Conservation (phyloP, 371 early-diverging fungal genomes). For the Zopfochytrium polystomum region DNA sequence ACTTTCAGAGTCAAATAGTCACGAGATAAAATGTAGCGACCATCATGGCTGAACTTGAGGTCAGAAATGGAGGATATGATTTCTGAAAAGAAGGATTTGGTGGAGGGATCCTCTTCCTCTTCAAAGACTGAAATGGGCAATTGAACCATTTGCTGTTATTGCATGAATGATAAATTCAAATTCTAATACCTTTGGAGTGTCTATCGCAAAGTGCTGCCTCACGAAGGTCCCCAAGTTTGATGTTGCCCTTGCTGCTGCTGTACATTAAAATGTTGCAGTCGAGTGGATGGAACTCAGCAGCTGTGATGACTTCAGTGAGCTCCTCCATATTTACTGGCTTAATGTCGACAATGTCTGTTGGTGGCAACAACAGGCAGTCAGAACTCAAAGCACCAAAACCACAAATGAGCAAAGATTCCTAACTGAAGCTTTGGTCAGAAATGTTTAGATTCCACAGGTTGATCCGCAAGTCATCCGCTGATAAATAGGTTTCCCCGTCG, state of each 20-base stretch:
- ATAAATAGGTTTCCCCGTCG: slow-evolving; percentile 94
- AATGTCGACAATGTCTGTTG: slow-evolving; percentile 96
- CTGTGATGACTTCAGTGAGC: slow-evolving; percentile 97
- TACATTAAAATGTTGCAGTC: slow-evolving; percentile 97
- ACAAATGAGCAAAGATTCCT: no score
- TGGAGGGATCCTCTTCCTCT: slow-evolving; percentile 90
- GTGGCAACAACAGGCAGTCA: no score
- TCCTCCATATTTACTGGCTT: slow-evolving; percentile 99
- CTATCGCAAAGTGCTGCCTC: slow-evolving; percentile 91
- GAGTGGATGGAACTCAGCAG: no score
- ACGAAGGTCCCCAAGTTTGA: slow-evolving; percentile 96
- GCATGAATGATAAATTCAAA: neutral
- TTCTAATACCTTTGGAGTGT: slow-evolving; percentile 81
- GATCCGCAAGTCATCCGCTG: slow-evolving; percentile 98
- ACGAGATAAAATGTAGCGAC: slow-evolving; percentile 92
- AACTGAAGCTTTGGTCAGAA: no score
- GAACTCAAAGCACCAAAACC: no score
- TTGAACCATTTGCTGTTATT: no score
- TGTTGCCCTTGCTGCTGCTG: slow-evolving; percentile 96
- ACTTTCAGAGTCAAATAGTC: slow-evolving; percentile 95
- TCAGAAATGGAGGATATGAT: no score
- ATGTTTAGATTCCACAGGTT: no score
- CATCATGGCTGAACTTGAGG: slow-evolving; percentile 93
- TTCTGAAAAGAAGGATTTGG: slow-evolving; percentile 96
- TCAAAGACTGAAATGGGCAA: slow-evolving; percentile 92